phyloP scores from a whole-genome alignment of 805 yeast genomes.

The Isabelozyma rhagii region DNA sequence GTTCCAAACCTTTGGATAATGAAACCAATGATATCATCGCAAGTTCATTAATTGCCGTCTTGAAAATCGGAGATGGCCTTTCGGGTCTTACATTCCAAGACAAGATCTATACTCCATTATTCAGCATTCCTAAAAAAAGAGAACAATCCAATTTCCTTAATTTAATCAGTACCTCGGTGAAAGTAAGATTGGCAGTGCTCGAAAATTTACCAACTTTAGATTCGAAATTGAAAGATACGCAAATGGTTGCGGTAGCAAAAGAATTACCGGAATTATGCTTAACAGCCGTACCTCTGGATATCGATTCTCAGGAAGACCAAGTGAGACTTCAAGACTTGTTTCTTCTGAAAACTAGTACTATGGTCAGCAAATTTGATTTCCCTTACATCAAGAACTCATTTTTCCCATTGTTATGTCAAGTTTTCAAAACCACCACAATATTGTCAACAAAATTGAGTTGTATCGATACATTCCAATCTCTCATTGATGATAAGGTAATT shows the following conservation, averaged over 20 bases:
- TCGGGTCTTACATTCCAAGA: constrained; percentile 80
- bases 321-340: constrained; percentile 50
- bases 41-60: constrained; percentile 50
- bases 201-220: constrained; percentile 48
- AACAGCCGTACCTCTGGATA: constrained; percentile 20
- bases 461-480: constrained; percentile 52
- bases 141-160: constrained; percentile 18
- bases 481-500: constrained; percentile 58
- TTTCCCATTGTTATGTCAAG: constrained; percentile 67
- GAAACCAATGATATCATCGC: constrained; percentile 42
- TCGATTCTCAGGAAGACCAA: constrained; percentile 28
- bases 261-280: constrained; percentile 38
- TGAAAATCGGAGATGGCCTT: constrained; percentile 60
- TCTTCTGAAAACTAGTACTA: constrained; percentile 38
- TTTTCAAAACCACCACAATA: constrained; percentile 83
- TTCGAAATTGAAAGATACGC: constrained; percentile 48
- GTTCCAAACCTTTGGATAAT: constrained; percentile 11
- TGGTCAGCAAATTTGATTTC: constrained; percentile 54
- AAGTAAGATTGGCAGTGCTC: constrained; percentile 26
- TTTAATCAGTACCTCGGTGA: constrained; percentile 29
- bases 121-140: constrained; percentile 18
- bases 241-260: constrained; percentile 47
- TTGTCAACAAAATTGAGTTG: constrained; percentile 73
- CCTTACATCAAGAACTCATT: constrained; percentile 69
- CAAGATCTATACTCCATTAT: constrained; percentile 49